These are phyloP conservation scores for Wilcoxina mikolae DNA, from an alignment of 495 filamentous ascomycete species.

Conservation along the genomic window DNA sequence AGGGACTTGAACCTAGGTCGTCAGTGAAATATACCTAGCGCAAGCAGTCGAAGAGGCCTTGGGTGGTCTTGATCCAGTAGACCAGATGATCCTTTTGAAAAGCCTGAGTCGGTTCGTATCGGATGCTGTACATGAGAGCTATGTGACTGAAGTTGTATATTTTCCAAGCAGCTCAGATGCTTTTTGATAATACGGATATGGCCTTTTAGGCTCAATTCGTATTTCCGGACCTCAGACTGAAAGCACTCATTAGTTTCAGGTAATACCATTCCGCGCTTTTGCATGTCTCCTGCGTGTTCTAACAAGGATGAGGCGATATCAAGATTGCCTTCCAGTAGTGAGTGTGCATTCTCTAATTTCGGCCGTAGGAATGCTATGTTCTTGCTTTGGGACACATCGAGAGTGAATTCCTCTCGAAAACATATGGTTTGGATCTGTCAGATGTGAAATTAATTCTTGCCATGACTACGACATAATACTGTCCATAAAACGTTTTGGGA, in stretches of 20 bases:
- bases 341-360: not conserved
- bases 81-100: not conserved
- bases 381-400: not conserved
- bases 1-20: not conserved
- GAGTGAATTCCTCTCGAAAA: not conserved
- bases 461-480: too few species aligned
- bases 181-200: not conserved
- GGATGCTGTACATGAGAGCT: too few species aligned
- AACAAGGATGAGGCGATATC: not conserved
- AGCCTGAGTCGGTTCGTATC: not conserved
- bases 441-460: too few species aligned
- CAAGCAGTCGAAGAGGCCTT: not conserved
- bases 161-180: not conserved
- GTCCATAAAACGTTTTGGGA: too few species aligned
- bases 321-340: not conserved
- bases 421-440: not conserved
- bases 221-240: slow-evolving; percentile 1
- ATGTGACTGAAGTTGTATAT: not conserved
- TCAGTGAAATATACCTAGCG: not conserved
- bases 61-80: not conserved
- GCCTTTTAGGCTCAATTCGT: not conserved
- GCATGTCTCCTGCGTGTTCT: not conserved
- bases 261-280: not conserved
- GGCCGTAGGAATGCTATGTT: not conserved
- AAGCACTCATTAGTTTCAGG: not conserved